These are phyloP conservation scores for Vicia faba DNA, from an alignment of 306 rosid species.

Conservation along the genomic window DNA sequence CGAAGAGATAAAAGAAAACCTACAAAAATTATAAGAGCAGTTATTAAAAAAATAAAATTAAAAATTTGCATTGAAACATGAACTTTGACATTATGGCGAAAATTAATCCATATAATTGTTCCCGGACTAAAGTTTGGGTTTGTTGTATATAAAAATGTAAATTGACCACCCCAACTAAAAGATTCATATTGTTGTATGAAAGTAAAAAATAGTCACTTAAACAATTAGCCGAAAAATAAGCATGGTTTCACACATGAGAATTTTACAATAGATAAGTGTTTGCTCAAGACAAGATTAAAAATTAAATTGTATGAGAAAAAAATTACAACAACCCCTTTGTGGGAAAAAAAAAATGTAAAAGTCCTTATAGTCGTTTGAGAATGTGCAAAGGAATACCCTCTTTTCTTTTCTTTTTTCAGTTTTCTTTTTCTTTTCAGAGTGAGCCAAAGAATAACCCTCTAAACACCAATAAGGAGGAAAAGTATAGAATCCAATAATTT, in stretches of 20 bases:
- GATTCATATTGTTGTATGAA: neutral
- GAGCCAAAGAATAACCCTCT: neutral
- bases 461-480: neutral
- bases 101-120: too few species aligned
- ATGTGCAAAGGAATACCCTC: neutral
- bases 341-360: neutral
- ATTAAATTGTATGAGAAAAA: neutral
- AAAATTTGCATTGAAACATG: too few species aligned
- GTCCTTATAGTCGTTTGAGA: neutral
- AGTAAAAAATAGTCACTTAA: neutral
- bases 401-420: too few species aligned
- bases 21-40: too few species aligned
- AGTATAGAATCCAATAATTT: neutral
- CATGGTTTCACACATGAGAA: neutral
- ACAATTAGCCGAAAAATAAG: neutral
- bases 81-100: too few species aligned
- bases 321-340: too few species aligned
- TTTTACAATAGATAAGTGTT: neutral
- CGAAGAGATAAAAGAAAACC: too few species aligned
- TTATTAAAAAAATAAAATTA: too few species aligned
- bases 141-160: too few species aligned
- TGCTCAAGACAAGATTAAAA: neutral
- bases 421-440: too few species aligned
- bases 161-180: neutral
- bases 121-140: too few species aligned